A percentile compares a stretch with the other conserved stretches of the same genome.
phyloP scores from a whole-genome alignment of 2,329 filamentous ascomycete genomes.

The Fusarium miscanthi region DNA sequence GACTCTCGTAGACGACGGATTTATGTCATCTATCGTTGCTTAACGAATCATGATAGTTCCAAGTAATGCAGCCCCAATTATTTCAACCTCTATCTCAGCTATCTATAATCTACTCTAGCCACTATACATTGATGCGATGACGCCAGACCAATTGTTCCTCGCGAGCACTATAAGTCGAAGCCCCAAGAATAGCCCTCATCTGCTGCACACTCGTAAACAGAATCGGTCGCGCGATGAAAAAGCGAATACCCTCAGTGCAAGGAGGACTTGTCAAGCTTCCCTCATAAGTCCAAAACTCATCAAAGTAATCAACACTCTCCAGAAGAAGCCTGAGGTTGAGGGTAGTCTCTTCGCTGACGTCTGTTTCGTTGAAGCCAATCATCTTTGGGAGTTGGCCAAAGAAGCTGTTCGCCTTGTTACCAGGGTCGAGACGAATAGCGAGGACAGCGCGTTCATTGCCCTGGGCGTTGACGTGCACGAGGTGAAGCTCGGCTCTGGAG shows the following conservation, averaged over 20 bases:
- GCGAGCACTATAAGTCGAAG: conserved; percentile 34
- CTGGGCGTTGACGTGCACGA: conserved; percentile 31
- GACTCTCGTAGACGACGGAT: not conserved
- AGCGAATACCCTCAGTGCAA: conserved; percentile 29
- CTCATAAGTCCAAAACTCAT: conserved; percentile 40
- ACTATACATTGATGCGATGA: conserved; percentile 30
- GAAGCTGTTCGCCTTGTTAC: conserved; percentile 24
- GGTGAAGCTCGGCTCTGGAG: conserved; percentile 36
- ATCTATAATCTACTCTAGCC: rapidly evolving
- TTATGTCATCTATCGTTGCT: no score
- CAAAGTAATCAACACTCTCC: conserved; percentile 25
- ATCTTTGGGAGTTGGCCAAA: conserved; percentile 13
- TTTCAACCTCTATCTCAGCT: not conserved
- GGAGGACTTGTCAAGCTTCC: conserved; percentile 37
- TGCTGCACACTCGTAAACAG: conserved; percentile 34
- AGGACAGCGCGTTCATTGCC: conserved; percentile 31
- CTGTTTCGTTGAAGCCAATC: conserved; percentile 31
- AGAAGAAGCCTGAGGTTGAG: conserved; percentile 21
- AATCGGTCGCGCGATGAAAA: conserved; percentile 30
- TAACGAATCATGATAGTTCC: not conserved
- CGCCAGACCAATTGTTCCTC: conserved; percentile 35
- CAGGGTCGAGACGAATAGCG: conserved; percentile 27
- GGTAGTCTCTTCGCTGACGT: not conserved
- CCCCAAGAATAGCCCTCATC: conserved; percentile 33
- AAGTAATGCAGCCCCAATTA: not conserved